phyloP scores from a whole-genome alignment of 2,329 filamentous ascomycete species.

The Cladosporium velox region DNA sequence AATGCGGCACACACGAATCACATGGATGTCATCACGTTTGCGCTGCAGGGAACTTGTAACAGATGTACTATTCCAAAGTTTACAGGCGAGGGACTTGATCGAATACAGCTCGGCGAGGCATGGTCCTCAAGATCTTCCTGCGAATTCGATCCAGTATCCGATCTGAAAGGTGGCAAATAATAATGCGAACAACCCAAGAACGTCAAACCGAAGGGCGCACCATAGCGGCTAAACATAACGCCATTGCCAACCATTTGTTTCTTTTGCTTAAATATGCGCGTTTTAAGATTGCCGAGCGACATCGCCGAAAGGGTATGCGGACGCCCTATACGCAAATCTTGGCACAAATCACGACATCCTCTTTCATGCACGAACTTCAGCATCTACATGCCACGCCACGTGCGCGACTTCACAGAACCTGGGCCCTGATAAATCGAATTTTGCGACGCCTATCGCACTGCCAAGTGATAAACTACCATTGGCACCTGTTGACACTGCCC shows the following conservation, averaged over 20 bases:
- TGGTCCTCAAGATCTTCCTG: background rate
- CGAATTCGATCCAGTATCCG: background rate
- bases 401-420: background rate
- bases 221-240: background rate
- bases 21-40: background rate
- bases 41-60: background rate
- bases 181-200: background rate
- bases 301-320: background rate
- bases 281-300: background rate
- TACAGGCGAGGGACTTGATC: background rate
- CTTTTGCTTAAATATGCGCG: background rate
- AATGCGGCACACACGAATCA: background rate
- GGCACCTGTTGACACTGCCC: background rate
- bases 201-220: background rate
- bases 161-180: background rate
- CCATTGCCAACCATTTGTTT: background rate
- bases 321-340: constrained; percentile 7
- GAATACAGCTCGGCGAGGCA: background rate
- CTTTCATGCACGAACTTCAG: background rate
- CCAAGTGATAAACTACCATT: constrained; percentile 12
- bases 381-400: background rate
- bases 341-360: constrained; percentile 16
- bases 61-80: background rate
- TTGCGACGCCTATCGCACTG: background rate
- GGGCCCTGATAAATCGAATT: background rate